Evolutionary conservation across 495 filamentous ascomycete genomes (phyloP), one percentile per base, ranked within the genome.

Genomic region (Pseudomonodictys pantanalensis): DNA sequence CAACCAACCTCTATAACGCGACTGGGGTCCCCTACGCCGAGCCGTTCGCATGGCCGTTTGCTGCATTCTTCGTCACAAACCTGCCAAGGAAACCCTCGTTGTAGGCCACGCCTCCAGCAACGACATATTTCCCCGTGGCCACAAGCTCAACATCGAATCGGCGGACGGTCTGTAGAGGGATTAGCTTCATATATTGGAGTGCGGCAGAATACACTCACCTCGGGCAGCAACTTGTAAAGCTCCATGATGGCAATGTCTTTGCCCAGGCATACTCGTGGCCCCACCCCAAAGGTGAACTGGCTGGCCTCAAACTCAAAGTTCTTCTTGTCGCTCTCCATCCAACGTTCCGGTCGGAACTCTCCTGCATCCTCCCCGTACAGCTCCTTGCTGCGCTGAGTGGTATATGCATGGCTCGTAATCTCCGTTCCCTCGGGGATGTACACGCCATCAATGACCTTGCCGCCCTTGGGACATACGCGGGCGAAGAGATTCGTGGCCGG

Each of bases 331-430:
- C 77, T 75, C 54, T 81, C 78, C 35, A 90, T 64, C 86, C 87
- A 89, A 38, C 87, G 66, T 69, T 86, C 85, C 0, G 87, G 86
- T 17, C 79, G 70, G 62, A 80, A 90, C 1, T 66, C 62, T 2
- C 86, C 81, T 6, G 84, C 81, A 58, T 90, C 86, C 4, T 78
- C 66, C 0, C 86, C 86, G 68, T 83, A 89, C n/a, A 81, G 62
- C 0, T 70, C 73, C 58, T 72, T 72, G 43, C 83, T 75, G 0
- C 81, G 74, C 50, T 79, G 78, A 35, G 81, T 51, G 46, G 83
- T 77, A 69, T 79, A 83, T 0, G 79, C 77, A 63, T 82, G 83
- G 45, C 77, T 75, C 0, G 79, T 80, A 23, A 87, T 66, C 1
- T 71, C 60, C 0, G 74, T 78, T 18, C 77, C 78, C 1, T 72